phyloP scores from a whole-genome alignment of 768 basidiomycete genomes.

The Rhodotorula graminis region DNA sequence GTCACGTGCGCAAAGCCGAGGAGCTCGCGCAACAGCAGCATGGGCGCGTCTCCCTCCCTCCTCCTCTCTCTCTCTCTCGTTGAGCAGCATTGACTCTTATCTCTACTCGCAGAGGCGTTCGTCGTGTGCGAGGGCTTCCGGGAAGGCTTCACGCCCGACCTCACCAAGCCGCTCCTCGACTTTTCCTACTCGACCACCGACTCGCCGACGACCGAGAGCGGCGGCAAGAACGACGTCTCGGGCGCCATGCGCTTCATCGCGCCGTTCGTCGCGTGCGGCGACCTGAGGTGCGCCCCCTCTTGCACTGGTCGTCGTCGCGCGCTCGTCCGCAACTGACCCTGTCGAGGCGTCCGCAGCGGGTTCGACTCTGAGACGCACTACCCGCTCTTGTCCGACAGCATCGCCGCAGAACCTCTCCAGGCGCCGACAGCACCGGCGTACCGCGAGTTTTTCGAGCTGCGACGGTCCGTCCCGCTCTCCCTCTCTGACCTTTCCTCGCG shows the following conservation, averaged over 20 bases:
- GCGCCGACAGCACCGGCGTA: conserved; percentile 40
- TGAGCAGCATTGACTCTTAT: neutral
- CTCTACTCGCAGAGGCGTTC: conserved; percentile 48
- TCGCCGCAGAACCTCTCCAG: conserved; percentile 31
- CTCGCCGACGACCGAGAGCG: neutral
- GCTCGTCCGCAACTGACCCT: too few species aligned
- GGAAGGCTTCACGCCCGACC: conserved; percentile 37
- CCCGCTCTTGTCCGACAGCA: conserved; percentile 18
- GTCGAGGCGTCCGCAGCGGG: conserved; percentile 15
- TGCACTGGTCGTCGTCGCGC: neutral
- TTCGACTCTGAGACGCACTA: conserved; percentile 42
- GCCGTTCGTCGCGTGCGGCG: conserved; percentile 44
- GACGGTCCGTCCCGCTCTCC: conserved; percentile 3
- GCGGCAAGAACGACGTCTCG: conserved; percentile 13
- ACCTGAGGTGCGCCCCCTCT: conserved; percentile 40
- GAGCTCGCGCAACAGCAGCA: conserved; percentile 49
- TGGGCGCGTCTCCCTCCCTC: conserved; percentile 45
- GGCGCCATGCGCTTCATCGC: conserved; percentile 41
- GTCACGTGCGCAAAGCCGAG: conserved; percentile 51
- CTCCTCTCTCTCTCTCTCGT: neutral
- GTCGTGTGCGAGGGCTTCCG: conserved; percentile 50
- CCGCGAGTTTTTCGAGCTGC: conserved; percentile 36
- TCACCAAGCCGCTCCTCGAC: conserved; percentile 41
- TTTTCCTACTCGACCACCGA: conserved; percentile 24
- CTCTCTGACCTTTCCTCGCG: neutral